Evolutionary conservation across 305 asterid genomes (phyloP), one percentile per base, ranked within the genome.

Genomic region (Rubia balearica): DNA sequence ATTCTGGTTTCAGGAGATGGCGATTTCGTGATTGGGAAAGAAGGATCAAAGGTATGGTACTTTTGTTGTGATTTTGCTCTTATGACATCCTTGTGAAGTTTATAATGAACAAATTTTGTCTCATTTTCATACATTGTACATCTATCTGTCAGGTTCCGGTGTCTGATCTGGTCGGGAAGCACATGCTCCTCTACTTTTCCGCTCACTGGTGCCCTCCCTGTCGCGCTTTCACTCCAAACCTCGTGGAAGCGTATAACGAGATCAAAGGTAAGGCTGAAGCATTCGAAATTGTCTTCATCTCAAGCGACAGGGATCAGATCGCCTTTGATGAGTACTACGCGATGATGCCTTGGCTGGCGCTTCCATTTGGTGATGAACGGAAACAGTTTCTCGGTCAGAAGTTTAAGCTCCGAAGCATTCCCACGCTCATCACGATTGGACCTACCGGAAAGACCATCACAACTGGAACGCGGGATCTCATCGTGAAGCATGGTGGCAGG

Each of bases 171-270:
- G 85, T 86, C 14, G 97, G 97, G 38, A 90, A 89, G 74, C 80
- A 14, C 53, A 67, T 93, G 67, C 90, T 93, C n/a, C 90, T 93
- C 56, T 90, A 86, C 80, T 93, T 93, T 75, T 90, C 97, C 0
- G 98, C 96, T 24, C 90, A 89, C 43, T 93, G 97, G 98, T 93
- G 97, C 71, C 96, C 96, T 7, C 98, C 98, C 3, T 92, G 97
- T 85, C 96, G 92, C 2, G 94, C 92, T 30, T 90, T 93, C 79
- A 83, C 88, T 7, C 98, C 98, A 13, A 75, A 78, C 56, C 96
- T 93, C 67, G 64, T 70, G 41, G 67, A 88, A 72, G 86, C 90
- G 1, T 90, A 90, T 71, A 48, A 83, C 14, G 75, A 83, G 68
- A 85, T 93, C 79, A 93, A 88, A 70, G 74, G 79, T 27, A 82